These are phyloP conservation scores for Dipodascus geniculatus DNA, from an alignment of 805 yeast genomes.

Conservation along the genomic window DNA sequence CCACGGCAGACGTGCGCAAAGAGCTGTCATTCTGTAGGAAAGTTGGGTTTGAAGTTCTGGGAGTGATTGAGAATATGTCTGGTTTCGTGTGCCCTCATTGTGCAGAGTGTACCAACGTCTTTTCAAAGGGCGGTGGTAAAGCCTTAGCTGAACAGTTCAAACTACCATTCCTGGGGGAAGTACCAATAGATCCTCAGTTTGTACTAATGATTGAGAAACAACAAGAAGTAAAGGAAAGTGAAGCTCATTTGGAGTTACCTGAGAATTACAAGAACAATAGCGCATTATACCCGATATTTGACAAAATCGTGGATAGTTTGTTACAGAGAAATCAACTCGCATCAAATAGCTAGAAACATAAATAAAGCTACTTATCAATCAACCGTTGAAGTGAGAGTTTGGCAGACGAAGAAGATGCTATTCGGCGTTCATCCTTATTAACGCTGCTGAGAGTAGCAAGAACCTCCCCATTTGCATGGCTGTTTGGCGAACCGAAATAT, in stretches of 20 bases:
- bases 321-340: constrained; percentile 11
- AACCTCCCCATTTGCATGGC: background rate
- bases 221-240: constrained; percentile 14
- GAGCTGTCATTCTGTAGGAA: constrained; percentile 87
- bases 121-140: constrained; percentile 88
- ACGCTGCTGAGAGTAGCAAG: background rate
- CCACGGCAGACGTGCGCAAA: constrained; percentile 87
- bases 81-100: constrained; percentile 95
- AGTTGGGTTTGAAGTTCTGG: constrained; percentile 68
- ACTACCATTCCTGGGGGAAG: constrained; percentile 66
- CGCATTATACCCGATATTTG: constrained; percentile 34
- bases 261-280: constrained; percentile 19
- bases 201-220: constrained; percentile 76
- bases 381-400: background rate
- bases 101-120: constrained; percentile 75
- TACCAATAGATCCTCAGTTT: constrained; percentile 90
- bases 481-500: background rate
- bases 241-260: constrained; percentile 2
- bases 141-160: constrained; percentile 48
- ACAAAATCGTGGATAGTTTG: constrained; percentile 32
- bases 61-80: constrained; percentile 91
- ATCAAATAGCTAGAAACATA: background rate
- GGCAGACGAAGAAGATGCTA: background rate
- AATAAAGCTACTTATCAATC: background rate
- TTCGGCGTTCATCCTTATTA: background rate